phyloP scores from a whole-genome alignment of 352 stramenopile species.

The Globisporangium acanthophoron region DNA sequence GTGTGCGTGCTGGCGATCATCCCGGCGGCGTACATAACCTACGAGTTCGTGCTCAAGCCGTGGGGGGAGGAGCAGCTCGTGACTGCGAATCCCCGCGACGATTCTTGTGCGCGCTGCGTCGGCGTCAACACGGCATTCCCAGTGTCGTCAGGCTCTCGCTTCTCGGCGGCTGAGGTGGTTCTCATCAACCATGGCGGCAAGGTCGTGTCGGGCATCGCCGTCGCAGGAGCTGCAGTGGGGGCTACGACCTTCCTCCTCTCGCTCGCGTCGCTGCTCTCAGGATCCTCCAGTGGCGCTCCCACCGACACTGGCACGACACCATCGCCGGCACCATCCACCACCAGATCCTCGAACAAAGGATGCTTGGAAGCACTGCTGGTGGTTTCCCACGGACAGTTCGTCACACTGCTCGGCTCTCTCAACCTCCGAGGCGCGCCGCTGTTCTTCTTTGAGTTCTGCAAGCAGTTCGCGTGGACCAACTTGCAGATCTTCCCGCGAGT shows the following conservation, averaged over 20 bases:
- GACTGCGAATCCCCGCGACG: neutral
- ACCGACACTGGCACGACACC: slow-evolving; percentile 2
- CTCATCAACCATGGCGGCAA: slow-evolving; percentile 40
- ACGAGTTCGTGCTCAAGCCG: slow-evolving; percentile 38
- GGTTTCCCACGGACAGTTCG: slow-evolving; percentile 42
- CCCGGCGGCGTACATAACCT: slow-evolving; percentile 27
- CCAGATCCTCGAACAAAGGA: slow-evolving; percentile 5
- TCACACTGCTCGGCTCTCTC: slow-evolving; percentile 37
- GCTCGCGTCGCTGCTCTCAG: slow-evolving; percentile 6
- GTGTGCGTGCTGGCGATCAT: slow-evolving; percentile 30
- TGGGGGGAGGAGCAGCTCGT: slow-evolving; percentile 36
- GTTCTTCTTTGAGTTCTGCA: slow-evolving; percentile 43
- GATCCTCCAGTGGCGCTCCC: slow-evolving; percentile 9
- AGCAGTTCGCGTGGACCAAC: slow-evolving; percentile 51
- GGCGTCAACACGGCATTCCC: slow-evolving; percentile 44
- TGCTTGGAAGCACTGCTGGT: slow-evolving; percentile 37
- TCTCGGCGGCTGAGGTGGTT: slow-evolving; percentile 26
- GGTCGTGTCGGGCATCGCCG: slow-evolving; percentile 22
- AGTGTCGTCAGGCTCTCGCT: slow-evolving; percentile 24
- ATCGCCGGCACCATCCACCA: slow-evolving; percentile 9
- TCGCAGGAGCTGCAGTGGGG: slow-evolving; percentile 24
- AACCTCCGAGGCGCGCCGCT: slow-evolving; percentile 32
- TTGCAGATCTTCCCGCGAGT: slow-evolving; percentile 26
- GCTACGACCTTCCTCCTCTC: slow-evolving; percentile 18
- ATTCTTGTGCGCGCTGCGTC: slow-evolving; percentile 31